Base-by-base conservation (phyloP, 2,329 filamentous ascomycete genomes). In the Calonectria pteridis region DNA sequence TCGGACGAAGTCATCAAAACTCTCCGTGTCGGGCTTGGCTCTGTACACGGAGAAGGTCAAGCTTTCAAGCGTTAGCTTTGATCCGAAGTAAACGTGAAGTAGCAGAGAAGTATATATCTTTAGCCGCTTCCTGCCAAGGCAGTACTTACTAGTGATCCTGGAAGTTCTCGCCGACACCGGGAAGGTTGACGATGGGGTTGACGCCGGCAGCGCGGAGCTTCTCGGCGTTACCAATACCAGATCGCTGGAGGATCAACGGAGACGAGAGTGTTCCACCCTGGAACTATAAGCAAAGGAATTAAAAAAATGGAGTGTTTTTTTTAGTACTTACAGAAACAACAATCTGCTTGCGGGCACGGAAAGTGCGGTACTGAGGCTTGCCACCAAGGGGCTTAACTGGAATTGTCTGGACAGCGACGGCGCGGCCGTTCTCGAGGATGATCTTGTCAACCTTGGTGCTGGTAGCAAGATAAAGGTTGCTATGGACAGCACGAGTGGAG, bases 361-460 rank as follows among this genome's bases (percentile, higher is more conserved):
- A 94, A 73, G 89, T 89, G 40, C 88, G 85, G 6, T 82, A 80
- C 79, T 88, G 89, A 28, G 89, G 85, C 74, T 90, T 84, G 7
- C 84, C 85, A 69, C 89, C 86, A 13, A 94, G 87, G 16, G 93
- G 92, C 86, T 95, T 95, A 29, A 92, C 94, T 1, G 87, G 87
- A 68, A 95, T 89, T 7, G 92, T 94, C 80, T 91, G 89, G 2
- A 96, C 94, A 26, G 88, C 94, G 1, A 94, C 93, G 3, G 94
- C 94, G 2, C 90, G 87, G 68, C 93, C 93, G 65, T 93, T 90
- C 83, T 95, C 93, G 35, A 95, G 90, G 76, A 95, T 91, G 67
- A 95, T 87, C 86, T 94, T 94, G 81, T 95, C 93, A 18, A 94
- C 91, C 84, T 95, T 95, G 80, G 93, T 95, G 86, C 94, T 95